Conservation (phyloP, 345 rosid species). For the Lepidium africanum region DNA sequence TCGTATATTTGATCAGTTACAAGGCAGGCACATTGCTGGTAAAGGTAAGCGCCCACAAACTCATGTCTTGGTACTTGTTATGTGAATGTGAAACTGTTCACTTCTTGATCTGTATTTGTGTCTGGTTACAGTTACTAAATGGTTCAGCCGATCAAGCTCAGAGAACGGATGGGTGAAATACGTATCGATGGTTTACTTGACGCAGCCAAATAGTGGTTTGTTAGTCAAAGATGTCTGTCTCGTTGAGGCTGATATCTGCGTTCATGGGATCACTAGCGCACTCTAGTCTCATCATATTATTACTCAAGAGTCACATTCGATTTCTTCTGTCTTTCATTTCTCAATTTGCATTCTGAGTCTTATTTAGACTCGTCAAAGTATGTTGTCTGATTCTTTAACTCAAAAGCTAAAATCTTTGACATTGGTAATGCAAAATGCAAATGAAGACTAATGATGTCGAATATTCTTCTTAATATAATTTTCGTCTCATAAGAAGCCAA, state of each 20-base stretch:
- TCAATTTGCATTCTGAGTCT: background rate
- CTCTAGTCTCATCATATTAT: background rate
- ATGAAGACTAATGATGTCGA: background rate
- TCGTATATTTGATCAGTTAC: constrained; percentile 26
- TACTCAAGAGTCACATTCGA: background rate
- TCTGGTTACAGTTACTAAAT: constrained; percentile 12
- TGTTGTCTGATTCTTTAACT: background rate
- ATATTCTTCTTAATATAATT: background rate
- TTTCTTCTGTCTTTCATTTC: background rate
- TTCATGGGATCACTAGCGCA: constrained; percentile 20
- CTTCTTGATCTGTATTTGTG: background rate
- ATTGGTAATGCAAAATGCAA: constrained; percentile 2
- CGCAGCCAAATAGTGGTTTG: constrained; percentile 28
- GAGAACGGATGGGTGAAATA: constrained; percentile 31
- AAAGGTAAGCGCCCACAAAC: constrained; percentile 15
- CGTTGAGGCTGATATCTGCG: constrained; percentile 27
- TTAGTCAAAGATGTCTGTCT: constrained; percentile 27
- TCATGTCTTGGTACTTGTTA: background rate
- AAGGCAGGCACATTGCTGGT: constrained; percentile 29
- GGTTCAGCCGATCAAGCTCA: constrained; percentile 17
- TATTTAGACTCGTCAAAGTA: background rate
- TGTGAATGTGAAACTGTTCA: background rate
- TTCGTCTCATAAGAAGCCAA: constrained; percentile 2
- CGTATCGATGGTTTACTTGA: constrained; percentile 22
- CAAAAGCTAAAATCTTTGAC: background rate